Evolutionary conservation across 2,329 filamentous ascomycete species (phyloP), one percentile per base, ranked within the genome.

Genomic region (Dactylellina sp.): DNA sequence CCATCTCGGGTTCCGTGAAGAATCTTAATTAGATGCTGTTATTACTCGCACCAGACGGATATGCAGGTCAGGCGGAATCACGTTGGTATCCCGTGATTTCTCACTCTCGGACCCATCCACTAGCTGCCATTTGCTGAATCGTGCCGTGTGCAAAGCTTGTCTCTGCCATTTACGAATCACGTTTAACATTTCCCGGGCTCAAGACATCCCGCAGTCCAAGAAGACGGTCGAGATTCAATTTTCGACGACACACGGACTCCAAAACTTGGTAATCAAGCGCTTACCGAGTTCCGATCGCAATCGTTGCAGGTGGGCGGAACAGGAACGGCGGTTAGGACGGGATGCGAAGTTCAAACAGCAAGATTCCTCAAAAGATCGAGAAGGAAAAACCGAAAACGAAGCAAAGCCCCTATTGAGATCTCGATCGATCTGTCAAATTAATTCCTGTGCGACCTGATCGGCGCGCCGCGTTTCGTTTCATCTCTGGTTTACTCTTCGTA

Each of bases 71-170:
- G 46, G 35, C 50, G 46, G 55, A 47, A 61, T 70, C 64, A 62
- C 64, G 64, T 70, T 70, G 47, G 20, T 39, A 49, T 62, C 64
- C 64, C 64, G 56, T 70, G 64, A 70, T 56, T 24, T 11, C n/a
- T 24, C 47, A 39, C 35, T 66, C 47, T 39, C 22, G 52, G 40
- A 32, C 42, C 61, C 52, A 57, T 68, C 35, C 46, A 25, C 46
- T 22, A 42, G 11, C 37, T 24, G 47, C 56, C 56, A 62, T 70
- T 70, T 56, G 56, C 64, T 61, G 18, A 37, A 42, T n/a, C 18
- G 56, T 70, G 64, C 56, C 56, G 64, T 61, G 24, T 47, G 25
- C 35, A 18, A 12, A 49, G 32, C 12, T 25, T 28, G 22, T 44
- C 20, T 44, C 20, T n/a, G 7, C 53, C 32, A 60, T 60, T 46